Base-by-base conservation (phyloP, 2,329 filamentous ascomycete species). In the Calycina marina region DNA sequence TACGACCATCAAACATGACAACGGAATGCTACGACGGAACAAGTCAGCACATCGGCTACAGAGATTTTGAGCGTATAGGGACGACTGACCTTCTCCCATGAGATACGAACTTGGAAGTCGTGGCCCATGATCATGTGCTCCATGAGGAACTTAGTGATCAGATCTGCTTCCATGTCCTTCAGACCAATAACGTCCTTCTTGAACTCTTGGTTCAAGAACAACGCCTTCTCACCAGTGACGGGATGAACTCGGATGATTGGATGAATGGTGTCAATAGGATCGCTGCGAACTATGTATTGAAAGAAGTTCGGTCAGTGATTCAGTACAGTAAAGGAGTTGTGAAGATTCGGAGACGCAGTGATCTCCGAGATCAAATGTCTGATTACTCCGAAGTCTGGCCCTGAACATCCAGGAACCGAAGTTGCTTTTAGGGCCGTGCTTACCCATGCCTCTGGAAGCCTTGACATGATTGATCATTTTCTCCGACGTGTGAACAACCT, bases 61-160 rank as follows among this genome's bases (percentile, higher is more conserved):
- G n/a, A n/a, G n/a, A n/a, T n/a, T n/a, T n/a, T n/a, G n/a, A n/a
- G n/a, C n/a, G n/a, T n/a, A n/a, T n/a, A n/a, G n/a, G n/a, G n/a
- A n/a, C n/a, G n/a, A n/a, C n/a, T n/a, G n/a, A n/a, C n/a, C 5
- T 62, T 62, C 43, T 59, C 56, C 77, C 77, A 82, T 43, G 64
- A 67, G 52, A 80, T 80, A 1, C 77, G 64, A 4, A 79, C 63
- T 51, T 83, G 76, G 36, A 81, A 80, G 44, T 83, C 77, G 11
- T 75, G 62, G 36, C 77, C 47, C 44, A 63, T 63, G 53, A 79
- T 73, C 43, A 72, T 78, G 1, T 80, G 73, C 46, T 78, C 66
- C 40, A 62, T 77, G 30, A 82, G 51, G 34, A 80, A 80, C 20
- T 64, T 63, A 3, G 80, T 57, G 4, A 82, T 70, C 0, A 69